A percentile compares a stretch with the other conserved stretches of the same genome.
Conservation (phyloP, 805 yeast genomes). For the Phaffomyces antillensis region DNA sequence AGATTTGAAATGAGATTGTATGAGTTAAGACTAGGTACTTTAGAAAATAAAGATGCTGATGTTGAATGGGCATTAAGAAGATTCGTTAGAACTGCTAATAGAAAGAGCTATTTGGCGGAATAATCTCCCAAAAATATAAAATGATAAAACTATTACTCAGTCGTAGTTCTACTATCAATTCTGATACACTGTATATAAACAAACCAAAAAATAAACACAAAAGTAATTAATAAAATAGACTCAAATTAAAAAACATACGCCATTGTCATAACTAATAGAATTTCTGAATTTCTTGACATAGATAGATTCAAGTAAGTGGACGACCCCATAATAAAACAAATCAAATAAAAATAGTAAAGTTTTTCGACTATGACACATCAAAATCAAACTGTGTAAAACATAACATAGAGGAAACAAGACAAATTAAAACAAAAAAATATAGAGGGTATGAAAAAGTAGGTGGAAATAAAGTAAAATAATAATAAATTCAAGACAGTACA, state of each 20-base stretch:
- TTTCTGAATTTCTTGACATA: neutral
- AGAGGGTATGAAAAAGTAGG: neutral
- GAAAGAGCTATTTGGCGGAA: conserved; percentile 71
- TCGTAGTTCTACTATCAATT: neutral
- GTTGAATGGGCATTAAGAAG: conserved; percentile 95
- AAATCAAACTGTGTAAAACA: too few relatives aligned
- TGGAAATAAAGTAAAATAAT: neutral
- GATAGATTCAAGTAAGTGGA: neutral
- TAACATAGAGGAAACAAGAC: neutral
- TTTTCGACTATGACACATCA: neutral
- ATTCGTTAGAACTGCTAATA: conserved; percentile 89
- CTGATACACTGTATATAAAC: neutral
- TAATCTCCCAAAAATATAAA: conserved; percentile 1
- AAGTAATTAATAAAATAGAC: neutral
- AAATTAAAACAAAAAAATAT: neutral
- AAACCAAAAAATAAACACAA: neutral
- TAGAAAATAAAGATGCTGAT: conserved; percentile 95
- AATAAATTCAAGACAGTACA: neutral
- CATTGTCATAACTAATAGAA: neutral
- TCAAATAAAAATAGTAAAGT: neutral
- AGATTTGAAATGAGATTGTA: conserved; percentile 93
- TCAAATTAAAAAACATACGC: neutral
- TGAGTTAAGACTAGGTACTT: conserved; percentile 81
- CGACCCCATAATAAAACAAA: neutral
- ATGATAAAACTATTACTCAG: too few relatives aligned